Base-by-base conservation (phyloP, 257 asterid species). In the Nemophila menziesii region DNA sequence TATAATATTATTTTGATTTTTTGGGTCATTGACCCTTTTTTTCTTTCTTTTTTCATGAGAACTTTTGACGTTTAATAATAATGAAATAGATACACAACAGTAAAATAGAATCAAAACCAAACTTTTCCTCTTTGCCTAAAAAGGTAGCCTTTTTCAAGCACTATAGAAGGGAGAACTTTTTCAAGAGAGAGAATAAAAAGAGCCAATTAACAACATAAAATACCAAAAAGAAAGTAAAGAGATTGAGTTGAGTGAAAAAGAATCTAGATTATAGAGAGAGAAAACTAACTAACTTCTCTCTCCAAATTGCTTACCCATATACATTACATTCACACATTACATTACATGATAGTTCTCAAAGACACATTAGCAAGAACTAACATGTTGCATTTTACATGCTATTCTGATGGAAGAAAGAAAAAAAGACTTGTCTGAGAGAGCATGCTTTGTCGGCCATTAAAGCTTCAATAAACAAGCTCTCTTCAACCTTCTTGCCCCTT, bases 361-460 rank as follows among this genome's bases (percentile, higher is more conserved):
- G 5, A 29, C 4, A 29, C 36, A 29, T 29, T 10, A 29, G 12
- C 36, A 29, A 29, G 36, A 29, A 29, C 9, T 29, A 29, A 29
- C 36, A 29, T 29, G 36, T 29, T 29, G 9, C 36, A 29, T 29
- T 6, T 17, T 22, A 10, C 17, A 15, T 40, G 17, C n/a, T 41
- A 36, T 38, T 22, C 39, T 44, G 34, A 37, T 3, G 33, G 16
- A 64, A n/a, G n/a, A n/a, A n/a, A n/a, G n/a, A n/a, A n/a, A n/a
- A n/a, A n/a, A n/a, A n/a, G n/a, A n/a, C n/a, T n/a, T n/a, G n/a
- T n/a, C 12, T 29, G 7, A 61, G 65, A 51, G 56, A 63, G 78
- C 93, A 81, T 86, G 94, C 86, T 74, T 74, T 76, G 94, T 86
- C 90, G 74, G 93, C 94, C 96, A 86, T 72, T 71, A 60, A 57